Evolutionary conservation across 495 filamentous ascomycete species (phyloP).

Genomic region (Pseudomonodictys pantanalensis): DNA sequence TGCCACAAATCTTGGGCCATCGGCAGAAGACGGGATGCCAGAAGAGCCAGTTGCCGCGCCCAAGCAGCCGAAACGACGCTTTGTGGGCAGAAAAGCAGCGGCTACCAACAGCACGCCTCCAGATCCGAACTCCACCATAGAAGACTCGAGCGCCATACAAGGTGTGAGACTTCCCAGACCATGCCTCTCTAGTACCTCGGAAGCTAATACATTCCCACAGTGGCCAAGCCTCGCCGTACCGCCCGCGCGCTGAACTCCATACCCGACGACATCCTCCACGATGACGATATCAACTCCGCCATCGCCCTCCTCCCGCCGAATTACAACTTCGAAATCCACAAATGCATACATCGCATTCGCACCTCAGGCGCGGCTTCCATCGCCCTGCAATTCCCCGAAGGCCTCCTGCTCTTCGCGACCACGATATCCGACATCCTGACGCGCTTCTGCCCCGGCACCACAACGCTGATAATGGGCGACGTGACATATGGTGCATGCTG

Average conservation of each 20-base stretch:
- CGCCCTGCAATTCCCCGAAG: conserved; percentile 94
- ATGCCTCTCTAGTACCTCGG: neutral
- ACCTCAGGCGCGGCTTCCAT: conserved; percentile 71
- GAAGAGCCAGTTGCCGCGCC: conserved; percentile 30
- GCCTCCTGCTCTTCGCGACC: conserved; percentile 90
- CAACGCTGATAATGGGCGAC: conserved; percentile 97
- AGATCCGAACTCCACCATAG: conserved; percentile 38
- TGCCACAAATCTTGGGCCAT: conserved; percentile 37
- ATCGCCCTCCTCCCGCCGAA: conserved; percentile 84
- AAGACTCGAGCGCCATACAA: conserved; percentile 44
- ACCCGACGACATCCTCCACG: conserved; percentile 78
- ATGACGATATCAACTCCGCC: conserved; percentile 83
- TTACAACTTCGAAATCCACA: conserved; percentile 97
- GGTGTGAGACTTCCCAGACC: conserved; percentile 30
- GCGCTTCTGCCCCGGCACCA: conserved; percentile 84
- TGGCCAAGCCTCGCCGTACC: conserved; percentile 58
- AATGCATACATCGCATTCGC: conserved; percentile 93
- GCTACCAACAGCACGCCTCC: conserved; percentile 22
- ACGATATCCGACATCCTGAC: conserved; percentile 97
- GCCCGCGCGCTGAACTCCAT: conserved; percentile 84
- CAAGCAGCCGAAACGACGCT: conserved; percentile 42
- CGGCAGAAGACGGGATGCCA: conserved; percentile 30
- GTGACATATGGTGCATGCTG: conserved; percentile 99
- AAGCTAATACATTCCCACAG: conserved; percentile 29
- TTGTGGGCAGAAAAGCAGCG: conserved; percentile 40